Evolutionary conservation across 345 rosid species (phyloP).

Genomic region (Dovyalis caffra): DNA sequence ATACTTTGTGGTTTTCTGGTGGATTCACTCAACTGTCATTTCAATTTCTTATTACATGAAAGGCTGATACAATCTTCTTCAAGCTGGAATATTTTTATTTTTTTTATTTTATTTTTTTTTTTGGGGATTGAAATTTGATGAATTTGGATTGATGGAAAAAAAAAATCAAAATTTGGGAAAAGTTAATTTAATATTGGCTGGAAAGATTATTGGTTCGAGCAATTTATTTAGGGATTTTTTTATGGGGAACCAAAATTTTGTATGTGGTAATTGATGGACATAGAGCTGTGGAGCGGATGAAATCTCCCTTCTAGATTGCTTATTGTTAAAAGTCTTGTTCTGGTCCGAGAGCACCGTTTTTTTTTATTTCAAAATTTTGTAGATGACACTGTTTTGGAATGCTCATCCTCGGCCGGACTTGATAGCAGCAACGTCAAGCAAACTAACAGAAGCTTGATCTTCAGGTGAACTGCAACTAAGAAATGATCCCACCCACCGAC

Average conservation of each 20-base stretch:
- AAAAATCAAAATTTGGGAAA: background rate
- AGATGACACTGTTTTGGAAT: background rate
- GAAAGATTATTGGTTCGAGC: background rate
- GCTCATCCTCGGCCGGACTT: background rate
- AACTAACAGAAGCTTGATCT: background rate
- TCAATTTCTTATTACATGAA: background rate
- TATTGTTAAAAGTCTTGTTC: background rate
- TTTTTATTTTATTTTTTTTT: background rate
- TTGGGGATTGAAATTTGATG: background rate
- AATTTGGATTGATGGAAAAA: background rate
- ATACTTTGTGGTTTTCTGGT: background rate
- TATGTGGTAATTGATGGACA: background rate
- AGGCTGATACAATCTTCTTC: background rate
- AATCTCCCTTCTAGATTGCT: background rate
- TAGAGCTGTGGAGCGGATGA: background rate
- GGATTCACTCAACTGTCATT: background rate
- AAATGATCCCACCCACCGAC: too few species aligned
- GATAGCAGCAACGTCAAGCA: background rate
- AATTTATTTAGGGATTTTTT: background rate
- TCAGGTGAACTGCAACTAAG: too few species aligned
- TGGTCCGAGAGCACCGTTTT: background rate
- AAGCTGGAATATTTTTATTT: too few species aligned
- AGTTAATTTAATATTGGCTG: background rate
- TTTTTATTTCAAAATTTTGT: background rate
- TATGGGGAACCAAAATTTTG: background rate